Conservation (phyloP, 768 basidiomycete genomes). For the Kwoniella newhampshirensis region DNA sequence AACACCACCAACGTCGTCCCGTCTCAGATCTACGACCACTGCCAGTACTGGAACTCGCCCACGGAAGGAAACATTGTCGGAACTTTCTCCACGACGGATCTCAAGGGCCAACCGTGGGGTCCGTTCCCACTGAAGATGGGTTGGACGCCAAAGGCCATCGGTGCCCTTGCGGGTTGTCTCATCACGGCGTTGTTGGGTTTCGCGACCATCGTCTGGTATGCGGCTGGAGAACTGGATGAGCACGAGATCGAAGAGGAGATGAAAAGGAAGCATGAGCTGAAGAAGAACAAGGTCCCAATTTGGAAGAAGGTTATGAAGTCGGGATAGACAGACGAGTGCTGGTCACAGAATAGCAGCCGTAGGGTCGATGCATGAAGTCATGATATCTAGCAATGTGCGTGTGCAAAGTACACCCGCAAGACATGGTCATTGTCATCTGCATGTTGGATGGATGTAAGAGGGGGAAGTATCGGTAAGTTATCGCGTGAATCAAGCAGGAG, state of each 20-base stretch:
- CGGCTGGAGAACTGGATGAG: constrained; percentile 72
- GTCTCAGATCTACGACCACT: constrained; percentile 68
- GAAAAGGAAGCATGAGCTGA: constrained; percentile 61
- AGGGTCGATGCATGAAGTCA: too few relatives aligned
- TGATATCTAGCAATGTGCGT: too few relatives aligned
- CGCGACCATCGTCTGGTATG: constrained; percentile 80
- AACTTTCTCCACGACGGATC: constrained; percentile 64
- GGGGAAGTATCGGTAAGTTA: too few relatives aligned
- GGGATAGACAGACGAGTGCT: too few relatives aligned
- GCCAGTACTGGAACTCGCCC: constrained; percentile 62
- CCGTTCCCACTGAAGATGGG: constrained; percentile 70
- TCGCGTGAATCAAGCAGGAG: too few relatives aligned
- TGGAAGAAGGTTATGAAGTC: constrained; percentile 17
- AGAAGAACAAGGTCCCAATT: constrained; percentile 48
- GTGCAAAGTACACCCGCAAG: too few relatives aligned
- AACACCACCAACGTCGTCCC: constrained; percentile 58
- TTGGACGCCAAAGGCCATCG: constrained; percentile 54
- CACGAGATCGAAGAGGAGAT: constrained; percentile 78
- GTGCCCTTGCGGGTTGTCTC: constrained; percentile 64
- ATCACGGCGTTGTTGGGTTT: constrained; percentile 81
- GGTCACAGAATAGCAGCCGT: too few relatives aligned
- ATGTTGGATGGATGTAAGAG: too few relatives aligned
- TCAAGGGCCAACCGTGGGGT: constrained; percentile 60
- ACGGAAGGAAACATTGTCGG: constrained; percentile 86
- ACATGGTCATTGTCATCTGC: too few relatives aligned